Base-by-base conservation (phyloP, 1,284 basidiomycete genomes). In the Pyrrhoderma lamaoense region DNA sequence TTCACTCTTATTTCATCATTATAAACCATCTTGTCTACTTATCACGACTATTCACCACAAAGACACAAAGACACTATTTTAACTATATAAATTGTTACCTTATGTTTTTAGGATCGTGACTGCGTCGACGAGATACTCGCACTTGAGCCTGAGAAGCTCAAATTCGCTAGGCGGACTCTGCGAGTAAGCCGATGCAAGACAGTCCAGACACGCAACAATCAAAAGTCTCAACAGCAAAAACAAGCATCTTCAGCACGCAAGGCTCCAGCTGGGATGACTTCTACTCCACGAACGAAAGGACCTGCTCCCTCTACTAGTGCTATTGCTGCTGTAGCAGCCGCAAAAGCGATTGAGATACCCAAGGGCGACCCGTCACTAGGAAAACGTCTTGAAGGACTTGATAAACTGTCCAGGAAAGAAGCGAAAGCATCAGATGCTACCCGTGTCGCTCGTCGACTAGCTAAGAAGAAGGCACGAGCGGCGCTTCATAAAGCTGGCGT, bases 41-140 rank as follows among this genome's bases (percentile, higher is more conserved):
- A n/a, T n/a, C n/a, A n/a, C n/a, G n/a, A n/a, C n/a, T n/a, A n/a
- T n/a, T n/a, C n/a, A n/a, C n/a, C n/a, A n/a, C n/a, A n/a, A n/a
- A n/a, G n/a, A n/a, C n/a, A n/a, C n/a, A n/a, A n/a, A n/a, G n/a
- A n/a, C n/a, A n/a, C n/a, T 18, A 34, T n/a, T 46, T 16, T 38
- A 5, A 25, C 22, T 47, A 48, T 25, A 37, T 37, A 16, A 9
- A 22, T 21, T 45, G 48, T 16, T 16, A 23, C 58, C 55, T 54
- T 13, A 7, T 23, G 36, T 25, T 2, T 2, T 36, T 38, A 95
- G 92, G 89, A 94, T 61, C 82, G 83, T 2, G 82, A 84, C 64
- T 92, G 89, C 61, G 89, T 93, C 1, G 93, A 96, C 64, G 91
- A 95, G 67, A 68, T 95, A 36, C 72, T 96, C 27, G 85, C 87